Evolutionary conservation across 2,329 filamentous ascomycete genomes (phyloP).

Genomic region (Ascosphaera aggregata): DNA sequence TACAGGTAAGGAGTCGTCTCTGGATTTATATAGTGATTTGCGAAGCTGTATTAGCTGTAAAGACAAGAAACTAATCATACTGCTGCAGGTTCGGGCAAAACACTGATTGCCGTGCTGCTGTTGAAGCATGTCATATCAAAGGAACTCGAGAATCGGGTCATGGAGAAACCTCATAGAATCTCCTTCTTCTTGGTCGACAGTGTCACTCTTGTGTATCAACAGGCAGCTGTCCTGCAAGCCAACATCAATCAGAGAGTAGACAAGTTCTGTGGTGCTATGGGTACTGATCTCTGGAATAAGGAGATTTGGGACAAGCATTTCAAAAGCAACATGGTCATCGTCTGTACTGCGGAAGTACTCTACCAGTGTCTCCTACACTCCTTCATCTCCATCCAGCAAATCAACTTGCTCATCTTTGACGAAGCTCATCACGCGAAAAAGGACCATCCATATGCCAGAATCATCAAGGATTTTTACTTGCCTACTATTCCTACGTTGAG

Average conservation of each 20-base stretch:
- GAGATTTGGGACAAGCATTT: conserved; percentile 36
- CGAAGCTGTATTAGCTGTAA: conserved; percentile 5
- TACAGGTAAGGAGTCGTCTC: conserved; percentile 32
- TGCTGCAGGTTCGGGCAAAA: conserved; percentile 73
- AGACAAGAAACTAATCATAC: too few relatives aligned
- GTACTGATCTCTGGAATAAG: conserved; percentile 34
- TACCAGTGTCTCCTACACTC: conserved; percentile 54
- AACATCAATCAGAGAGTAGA: conserved; percentile 59
- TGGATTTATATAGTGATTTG: not conserved
- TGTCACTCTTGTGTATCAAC: conserved; percentile 75
- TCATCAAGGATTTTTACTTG: conserved; percentile 71
- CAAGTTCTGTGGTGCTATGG: conserved; percentile 50
- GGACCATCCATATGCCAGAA: conserved; percentile 68
- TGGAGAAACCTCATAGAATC: conserved; percentile 36
- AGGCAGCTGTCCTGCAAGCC: conserved; percentile 54
- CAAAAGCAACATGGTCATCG: conserved; percentile 52
- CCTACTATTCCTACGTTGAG: conserved; percentile 23
- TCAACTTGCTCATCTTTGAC: conserved; percentile 84
- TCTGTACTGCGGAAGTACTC: conserved; percentile 80
- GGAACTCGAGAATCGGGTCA: conserved; percentile 47
- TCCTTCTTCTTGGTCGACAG: conserved; percentile 84
- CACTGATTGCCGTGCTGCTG: conserved; percentile 76
- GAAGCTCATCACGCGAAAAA: conserved; percentile 95
- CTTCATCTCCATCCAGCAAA: conserved; percentile 56
- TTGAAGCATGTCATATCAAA: conserved; percentile 52